Evolutionary conservation across 2,329 filamentous ascomycete genomes (phyloP).

Genomic region (Lecanicillium sp.): DNA sequence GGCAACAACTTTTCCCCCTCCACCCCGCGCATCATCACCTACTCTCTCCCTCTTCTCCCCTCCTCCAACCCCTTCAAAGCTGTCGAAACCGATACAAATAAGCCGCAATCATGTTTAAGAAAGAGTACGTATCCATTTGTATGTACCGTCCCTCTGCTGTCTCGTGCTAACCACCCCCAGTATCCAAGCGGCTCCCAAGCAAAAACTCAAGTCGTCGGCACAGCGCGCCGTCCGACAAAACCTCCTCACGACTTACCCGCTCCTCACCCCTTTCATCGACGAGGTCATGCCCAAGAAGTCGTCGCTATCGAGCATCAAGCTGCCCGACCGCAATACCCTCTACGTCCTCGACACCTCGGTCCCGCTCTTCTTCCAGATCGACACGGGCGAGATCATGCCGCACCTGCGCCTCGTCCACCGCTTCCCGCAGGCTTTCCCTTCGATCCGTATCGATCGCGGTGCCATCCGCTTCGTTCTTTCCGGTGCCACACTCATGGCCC

Average conservation of each 20-base stretch:
- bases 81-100: constrained; percentile 7
- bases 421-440: constrained; percentile 78
- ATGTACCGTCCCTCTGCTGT: constrained; percentile 1
- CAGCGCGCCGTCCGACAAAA: constrained; percentile 80
- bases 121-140: constrained; percentile 57
- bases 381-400: constrained; percentile 67
- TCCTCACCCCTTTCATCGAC: constrained; percentile 81
- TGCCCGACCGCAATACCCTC: constrained; percentile 82
- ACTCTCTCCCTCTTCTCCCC: constrained; percentile 9
- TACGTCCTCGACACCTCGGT: constrained; percentile 66
- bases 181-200: constrained; percentile 70
- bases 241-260: constrained; percentile 76
- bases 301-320: constrained; percentile 82
- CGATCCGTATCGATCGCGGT: constrained; percentile 84
- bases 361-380: constrained; percentile 88
- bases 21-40: constrained; percentile 11
- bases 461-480: constrained; percentile 94
- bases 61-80: background rate
- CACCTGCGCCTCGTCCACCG: constrained; percentile 85
- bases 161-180: constrained; percentile 33
- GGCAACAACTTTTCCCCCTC: constrained; percentile 12
- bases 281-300: constrained; percentile 93
- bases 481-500: constrained; percentile 93
- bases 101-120: constrained; percentile 72
- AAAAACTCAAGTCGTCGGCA: constrained; percentile 95